These are phyloP conservation scores for Setaria viridis DNA, from an alignment of 202 grass and related monocot genomes.

Conservation along the genomic window DNA sequence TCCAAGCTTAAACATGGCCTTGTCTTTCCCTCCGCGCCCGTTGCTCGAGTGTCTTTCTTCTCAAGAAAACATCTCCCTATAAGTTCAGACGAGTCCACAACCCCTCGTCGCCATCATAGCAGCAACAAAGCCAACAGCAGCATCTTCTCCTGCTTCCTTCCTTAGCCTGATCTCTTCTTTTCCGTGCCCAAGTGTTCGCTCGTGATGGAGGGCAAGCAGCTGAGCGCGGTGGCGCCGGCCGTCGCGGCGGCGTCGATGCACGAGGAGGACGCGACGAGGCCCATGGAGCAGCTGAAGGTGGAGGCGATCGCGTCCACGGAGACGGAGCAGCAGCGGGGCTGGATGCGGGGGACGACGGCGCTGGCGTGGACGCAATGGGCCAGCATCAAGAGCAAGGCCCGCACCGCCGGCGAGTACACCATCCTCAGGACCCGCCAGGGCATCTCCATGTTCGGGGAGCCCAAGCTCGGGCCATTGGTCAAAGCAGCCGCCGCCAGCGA, in stretches of 20 bases:
- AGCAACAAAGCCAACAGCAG: neutral
- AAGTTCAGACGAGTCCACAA: neutral
- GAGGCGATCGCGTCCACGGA: neutral
- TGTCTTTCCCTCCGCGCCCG: constrained; percentile 25
- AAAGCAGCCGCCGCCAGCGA: neutral
- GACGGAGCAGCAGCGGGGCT: neutral
- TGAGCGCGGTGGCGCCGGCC: neutral
- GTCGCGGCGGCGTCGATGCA: neutral
- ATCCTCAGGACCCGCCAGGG: constrained; percentile 21
- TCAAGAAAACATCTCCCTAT: constrained; percentile 12
- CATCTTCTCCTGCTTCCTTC: neutral
- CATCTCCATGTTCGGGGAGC: constrained; percentile 47
- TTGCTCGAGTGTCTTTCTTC: constrained; percentile 7
- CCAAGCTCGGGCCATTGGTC: neutral
- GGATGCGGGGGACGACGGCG: neutral
- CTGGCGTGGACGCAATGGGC: constrained; percentile 55
- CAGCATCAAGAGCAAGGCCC: constrained; percentile 72
- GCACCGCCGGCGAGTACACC: constrained; percentile 45
- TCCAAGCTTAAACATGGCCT: neutral
- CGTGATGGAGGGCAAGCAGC: neutral
- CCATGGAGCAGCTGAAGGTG: neutral
- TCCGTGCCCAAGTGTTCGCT: neutral
- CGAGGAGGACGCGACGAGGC: constrained; percentile 1
- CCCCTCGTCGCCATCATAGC: neutral
- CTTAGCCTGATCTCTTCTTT: neutral